Evolutionary conservation across 768 basidiomycete species (phyloP).

Genomic region (Calocybe cyanea): DNA sequence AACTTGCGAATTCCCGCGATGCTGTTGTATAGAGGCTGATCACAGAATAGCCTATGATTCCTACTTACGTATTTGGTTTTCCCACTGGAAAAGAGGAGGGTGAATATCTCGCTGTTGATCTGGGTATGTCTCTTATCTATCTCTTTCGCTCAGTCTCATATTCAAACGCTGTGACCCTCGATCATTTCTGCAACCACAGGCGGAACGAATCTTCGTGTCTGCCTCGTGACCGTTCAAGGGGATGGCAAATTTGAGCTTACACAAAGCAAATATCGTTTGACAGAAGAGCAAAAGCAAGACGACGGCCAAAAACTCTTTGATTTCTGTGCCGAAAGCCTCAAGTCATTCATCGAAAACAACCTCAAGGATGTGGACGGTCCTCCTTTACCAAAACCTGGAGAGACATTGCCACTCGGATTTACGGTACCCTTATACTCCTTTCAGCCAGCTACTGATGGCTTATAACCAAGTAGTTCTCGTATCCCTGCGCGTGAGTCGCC

Average conservation of each 20-base stretch:
- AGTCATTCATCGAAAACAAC: constrained; percentile 81
- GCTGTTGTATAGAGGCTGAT: constrained; percentile 6
- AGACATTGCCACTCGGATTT: constrained; percentile 81
- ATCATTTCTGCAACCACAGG: constrained; percentile 36
- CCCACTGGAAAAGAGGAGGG: constrained; percentile 88
- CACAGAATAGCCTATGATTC: constrained; percentile 80
- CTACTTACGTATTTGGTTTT: constrained; percentile 96
- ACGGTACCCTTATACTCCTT: constrained; percentile 55
- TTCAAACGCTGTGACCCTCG: background rate
- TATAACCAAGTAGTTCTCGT: constrained; percentile 66
- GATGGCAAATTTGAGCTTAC: constrained; percentile 97
- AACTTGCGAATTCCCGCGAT: too few species aligned
- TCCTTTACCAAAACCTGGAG: constrained; percentile 45
- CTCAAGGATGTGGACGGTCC: constrained; percentile 46
- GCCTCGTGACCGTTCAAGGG: constrained; percentile 89
- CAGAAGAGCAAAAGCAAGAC: constrained; percentile 97
- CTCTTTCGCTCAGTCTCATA: constrained; percentile 5
- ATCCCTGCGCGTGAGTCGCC: constrained; percentile 79
- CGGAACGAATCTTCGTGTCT: constrained; percentile 97
- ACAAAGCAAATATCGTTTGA: constrained; percentile 94
- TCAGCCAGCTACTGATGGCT: background rate
- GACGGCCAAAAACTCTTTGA: constrained; percentile 96
- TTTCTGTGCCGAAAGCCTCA: constrained; percentile 93
- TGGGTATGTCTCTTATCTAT: constrained; percentile 47
- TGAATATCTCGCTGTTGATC: constrained; percentile 86